phyloP scores from a whole-genome alignment of 257 asterid species.

The Solanum bulbocastanum region DNA sequence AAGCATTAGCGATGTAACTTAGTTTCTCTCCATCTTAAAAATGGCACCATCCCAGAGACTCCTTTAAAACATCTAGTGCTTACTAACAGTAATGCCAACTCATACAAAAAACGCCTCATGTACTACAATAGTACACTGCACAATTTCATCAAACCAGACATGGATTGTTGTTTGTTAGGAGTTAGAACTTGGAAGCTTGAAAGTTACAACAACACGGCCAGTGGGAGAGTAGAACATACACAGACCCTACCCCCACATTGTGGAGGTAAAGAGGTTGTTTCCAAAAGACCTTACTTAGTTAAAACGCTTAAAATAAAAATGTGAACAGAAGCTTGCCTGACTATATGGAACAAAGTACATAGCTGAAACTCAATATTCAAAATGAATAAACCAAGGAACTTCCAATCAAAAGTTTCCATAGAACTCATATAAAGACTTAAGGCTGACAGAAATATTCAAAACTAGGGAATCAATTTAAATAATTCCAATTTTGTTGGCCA shows the following conservation, averaged over 20 bases:
- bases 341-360: neutral
- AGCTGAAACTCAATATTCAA: neutral
- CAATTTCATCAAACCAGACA: neutral
- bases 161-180: neutral
- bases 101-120: neutral
- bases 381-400: neutral
- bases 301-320: neutral
- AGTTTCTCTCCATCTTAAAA: neutral
- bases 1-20: neutral
- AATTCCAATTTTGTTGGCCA: neutral
- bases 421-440: neutral
- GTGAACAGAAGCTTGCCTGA: neutral
- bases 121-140: neutral
- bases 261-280: neutral
- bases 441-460: neutral
- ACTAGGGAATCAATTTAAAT: neutral
- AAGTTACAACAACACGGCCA: neutral
- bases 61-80: neutral
- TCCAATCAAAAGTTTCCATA: neutral
- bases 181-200: neutral
- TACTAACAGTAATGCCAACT: neutral
- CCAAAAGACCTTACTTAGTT: neutral
- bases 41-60: neutral
- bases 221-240: neutral
- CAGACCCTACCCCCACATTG: neutral